phyloP scores from a whole-genome alignment of 179 eudicot genomes.

The Beta macrorhiza region DNA sequence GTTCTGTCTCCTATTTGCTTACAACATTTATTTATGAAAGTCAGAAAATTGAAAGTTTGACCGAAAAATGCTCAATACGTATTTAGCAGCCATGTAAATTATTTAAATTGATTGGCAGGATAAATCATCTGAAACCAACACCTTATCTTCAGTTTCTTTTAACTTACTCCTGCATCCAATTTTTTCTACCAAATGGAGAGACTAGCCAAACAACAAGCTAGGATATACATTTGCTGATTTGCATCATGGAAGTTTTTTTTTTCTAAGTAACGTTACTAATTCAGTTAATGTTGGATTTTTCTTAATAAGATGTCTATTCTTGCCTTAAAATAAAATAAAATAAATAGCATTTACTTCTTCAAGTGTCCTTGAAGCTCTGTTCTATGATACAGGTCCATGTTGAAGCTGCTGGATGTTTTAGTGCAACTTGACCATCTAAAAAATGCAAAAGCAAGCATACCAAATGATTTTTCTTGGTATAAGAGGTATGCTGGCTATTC shows the following conservation, averaged over 20 bases:
- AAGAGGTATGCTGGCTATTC: conserved; percentile 62
- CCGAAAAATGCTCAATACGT: background rate
- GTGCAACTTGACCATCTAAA: conserved; percentile 98
- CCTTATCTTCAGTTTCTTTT: background rate
- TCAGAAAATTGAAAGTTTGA: background rate
- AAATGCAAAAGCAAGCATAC: conserved; percentile 99
- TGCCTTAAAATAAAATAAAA: background rate
- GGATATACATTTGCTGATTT: background rate
- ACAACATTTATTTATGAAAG: background rate
- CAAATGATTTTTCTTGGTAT: conserved; percentile 99
- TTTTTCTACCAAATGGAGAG: background rate
- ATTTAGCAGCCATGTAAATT: background rate
- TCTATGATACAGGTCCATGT: conserved; percentile 75
- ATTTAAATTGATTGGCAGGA: background rate
- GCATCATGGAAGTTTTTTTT: background rate
- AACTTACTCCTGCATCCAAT: background rate
- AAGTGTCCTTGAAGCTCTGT: conserved; percentile 13
- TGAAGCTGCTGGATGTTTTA: conserved; percentile 92
- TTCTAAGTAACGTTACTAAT: background rate
- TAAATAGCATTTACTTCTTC: background rate
- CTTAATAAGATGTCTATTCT: background rate
- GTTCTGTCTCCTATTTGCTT: background rate
- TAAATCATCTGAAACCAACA: background rate
- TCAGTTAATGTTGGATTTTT: too few relatives aligned
- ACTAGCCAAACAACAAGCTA: background rate